Conservation (phyloP, 148 eudicot species). For the Suaeda aralocaspica region DNA sequence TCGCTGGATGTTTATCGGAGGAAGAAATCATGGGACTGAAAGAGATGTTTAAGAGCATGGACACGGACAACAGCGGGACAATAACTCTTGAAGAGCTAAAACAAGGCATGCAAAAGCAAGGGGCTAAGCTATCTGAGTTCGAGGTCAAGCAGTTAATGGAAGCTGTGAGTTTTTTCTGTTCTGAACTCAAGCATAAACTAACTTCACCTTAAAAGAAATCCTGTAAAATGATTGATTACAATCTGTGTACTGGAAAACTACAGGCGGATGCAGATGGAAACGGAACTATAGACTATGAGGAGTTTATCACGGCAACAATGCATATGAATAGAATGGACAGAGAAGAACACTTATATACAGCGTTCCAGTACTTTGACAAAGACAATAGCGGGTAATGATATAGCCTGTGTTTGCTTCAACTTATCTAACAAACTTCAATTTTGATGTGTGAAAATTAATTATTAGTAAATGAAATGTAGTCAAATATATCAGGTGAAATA, state of each 20-base stretch:
- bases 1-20: conserved; percentile 48
- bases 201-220: background rate
- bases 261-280: conserved; percentile 99
- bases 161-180: conserved; percentile 26
- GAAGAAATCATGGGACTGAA: conserved; percentile 41
- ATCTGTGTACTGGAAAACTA: conserved; percentile 11
- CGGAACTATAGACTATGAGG: conserved; percentile 93
- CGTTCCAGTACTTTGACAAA: conserved; percentile 95
- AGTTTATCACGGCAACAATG: conserved; percentile 98
- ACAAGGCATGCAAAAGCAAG: conserved; percentile 33
- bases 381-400: conserved; percentile 83
- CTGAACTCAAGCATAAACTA: background rate
- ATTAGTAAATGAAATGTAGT: too few species aligned
- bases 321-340: conserved; percentile 95
- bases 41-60: conserved; percentile 44
- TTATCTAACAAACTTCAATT: background rate
- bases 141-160: conserved; percentile 38
- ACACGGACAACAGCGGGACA: conserved; percentile 35
- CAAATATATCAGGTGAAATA: too few species aligned
- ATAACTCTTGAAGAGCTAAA: conserved; percentile 34
- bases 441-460: background rate
- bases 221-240: background rate
- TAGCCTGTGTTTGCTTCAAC: background rate
- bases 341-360: conserved; percentile 96
- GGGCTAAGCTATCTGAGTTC: conserved; percentile 30